Percentiles rank a stretch among this genome's conserved stretches.
Conservation (phyloP, 345 rosid species). For the Salix brachista region DNA sequence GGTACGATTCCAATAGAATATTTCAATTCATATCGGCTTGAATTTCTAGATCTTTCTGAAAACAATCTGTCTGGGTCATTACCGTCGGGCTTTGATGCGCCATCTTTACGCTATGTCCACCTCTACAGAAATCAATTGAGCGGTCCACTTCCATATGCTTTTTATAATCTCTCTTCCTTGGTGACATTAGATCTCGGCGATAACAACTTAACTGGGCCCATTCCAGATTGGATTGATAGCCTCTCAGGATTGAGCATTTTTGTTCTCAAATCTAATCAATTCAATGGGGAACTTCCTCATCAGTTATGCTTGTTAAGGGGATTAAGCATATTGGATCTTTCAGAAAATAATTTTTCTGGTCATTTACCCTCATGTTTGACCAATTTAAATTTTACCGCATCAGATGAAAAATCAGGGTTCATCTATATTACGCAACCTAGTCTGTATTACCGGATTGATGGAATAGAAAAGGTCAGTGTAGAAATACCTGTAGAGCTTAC, state of each 20-base stretch:
- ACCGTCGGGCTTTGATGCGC: background rate
- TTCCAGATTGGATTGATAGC: background rate
- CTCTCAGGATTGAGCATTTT: background rate
- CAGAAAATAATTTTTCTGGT: background rate
- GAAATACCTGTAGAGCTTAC: too few species aligned
- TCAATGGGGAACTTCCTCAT: background rate
- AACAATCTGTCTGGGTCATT: too few species aligned
- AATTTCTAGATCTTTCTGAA: too few species aligned
- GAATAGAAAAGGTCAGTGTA: too few species aligned
- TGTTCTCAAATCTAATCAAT: background rate
- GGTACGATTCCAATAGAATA: too few species aligned
- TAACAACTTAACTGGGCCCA: background rate
- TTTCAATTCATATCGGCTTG: too few species aligned
- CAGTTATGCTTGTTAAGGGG: background rate
- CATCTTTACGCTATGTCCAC: background rate
- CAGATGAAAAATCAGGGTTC: too few species aligned
- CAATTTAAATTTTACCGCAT: background rate
- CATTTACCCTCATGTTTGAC: conserved; percentile 5
- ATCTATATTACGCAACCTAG: too few species aligned
- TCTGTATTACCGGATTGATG: too few species aligned
- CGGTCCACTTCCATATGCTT: background rate
- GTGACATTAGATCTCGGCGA: background rate
- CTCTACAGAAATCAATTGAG: background rate
- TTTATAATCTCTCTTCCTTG: background rate
- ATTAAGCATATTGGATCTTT: background rate